These are phyloP conservation scores for Geotrichum carabidarum DNA, from an alignment of 1,139 yeast species.

Conservation along the genomic window DNA sequence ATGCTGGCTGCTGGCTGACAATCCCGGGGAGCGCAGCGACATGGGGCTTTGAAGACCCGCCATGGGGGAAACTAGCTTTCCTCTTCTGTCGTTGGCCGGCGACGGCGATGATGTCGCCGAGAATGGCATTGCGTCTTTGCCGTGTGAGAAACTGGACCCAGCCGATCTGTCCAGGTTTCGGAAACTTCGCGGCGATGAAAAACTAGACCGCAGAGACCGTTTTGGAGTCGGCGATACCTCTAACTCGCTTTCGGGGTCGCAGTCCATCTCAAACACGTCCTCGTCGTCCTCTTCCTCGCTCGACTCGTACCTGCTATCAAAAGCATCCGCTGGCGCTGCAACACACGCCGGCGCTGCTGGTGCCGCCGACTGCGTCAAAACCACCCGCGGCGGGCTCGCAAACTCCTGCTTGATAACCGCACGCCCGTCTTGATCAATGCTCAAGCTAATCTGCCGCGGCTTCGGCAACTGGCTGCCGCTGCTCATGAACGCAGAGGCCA, in stretches of 20 bases:
- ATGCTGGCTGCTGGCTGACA: too few species aligned
- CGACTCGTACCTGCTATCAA: conserved; percentile 6
- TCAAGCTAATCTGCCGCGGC: not conserved
- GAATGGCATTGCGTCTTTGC: not conserved
- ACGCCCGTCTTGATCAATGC: not conserved
- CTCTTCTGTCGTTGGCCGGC: not conserved
- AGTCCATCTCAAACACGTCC: not conserved
- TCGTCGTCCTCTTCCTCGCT: conserved; percentile 16
- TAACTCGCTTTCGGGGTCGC: not conserved
- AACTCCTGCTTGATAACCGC: not conserved
- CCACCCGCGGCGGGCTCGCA: not conserved
- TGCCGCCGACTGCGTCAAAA: not conserved
- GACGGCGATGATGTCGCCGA: conserved; percentile 7
- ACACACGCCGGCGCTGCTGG: not conserved
- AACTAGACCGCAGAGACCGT: not conserved
- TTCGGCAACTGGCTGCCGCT: not conserved
- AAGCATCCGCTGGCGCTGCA: not conserved
- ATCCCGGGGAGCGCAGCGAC: not conserved
- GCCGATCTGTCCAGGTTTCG: not conserved
- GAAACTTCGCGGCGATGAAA: conserved; percentile 1
- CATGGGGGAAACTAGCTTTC: not conserved
- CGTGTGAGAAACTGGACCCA: too few species aligned
- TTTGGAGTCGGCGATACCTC: not conserved
- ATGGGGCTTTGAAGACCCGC: conserved; percentile 5
- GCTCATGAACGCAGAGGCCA: not conserved